These are phyloP conservation scores for Colletotrichum neosansevieriae DNA, from an alignment of 2,329 filamentous ascomycete species.

Conservation along the genomic window DNA sequence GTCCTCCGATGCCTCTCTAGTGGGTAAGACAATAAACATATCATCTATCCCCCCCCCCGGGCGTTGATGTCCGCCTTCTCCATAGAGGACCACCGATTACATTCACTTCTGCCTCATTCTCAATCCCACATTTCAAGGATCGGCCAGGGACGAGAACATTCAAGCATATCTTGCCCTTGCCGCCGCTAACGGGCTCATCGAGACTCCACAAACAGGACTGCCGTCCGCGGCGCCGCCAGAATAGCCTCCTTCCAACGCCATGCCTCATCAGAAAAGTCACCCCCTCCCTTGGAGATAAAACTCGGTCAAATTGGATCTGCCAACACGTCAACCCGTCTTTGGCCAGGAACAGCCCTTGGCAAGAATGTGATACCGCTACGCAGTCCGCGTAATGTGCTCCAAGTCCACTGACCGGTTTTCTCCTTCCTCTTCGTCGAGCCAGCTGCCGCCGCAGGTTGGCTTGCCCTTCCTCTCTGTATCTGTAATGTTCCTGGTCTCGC, in stretches of 20 bases:
- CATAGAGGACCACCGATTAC: slow-evolving; percentile 21
- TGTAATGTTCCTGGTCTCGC: slow-evolving; percentile 20
- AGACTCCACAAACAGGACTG: slow-evolving; percentile 16
- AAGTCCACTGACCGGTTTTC: background rate
- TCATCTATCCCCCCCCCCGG: slow-evolving; percentile 12
- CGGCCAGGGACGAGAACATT: slow-evolving; percentile 1
- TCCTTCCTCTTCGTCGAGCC: slow-evolving; percentile 7
- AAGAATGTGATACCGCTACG: background rate
- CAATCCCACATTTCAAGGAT: slow-evolving; percentile 20
- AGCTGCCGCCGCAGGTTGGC: slow-evolving; percentile 3
- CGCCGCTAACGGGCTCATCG: slow-evolving; percentile 16
- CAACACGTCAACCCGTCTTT: slow-evolving; percentile 9
- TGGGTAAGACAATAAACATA: slow-evolving; percentile 20
- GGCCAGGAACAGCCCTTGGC: slow-evolving; percentile 23
- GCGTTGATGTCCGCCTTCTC: slow-evolving; percentile 6
- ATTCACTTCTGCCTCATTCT: slow-evolving; percentile 17
- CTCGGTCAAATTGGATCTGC: slow-evolving; percentile 25
- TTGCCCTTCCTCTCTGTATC: background rate
- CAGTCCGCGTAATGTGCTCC: slow-evolving; percentile 20
- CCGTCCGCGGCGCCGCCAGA: slow-evolving; percentile 10
- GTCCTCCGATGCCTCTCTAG: slow-evolving; percentile 18
- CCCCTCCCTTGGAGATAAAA: slow-evolving; percentile 15
- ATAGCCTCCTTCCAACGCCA: background rate
- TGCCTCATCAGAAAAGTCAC: slow-evolving; percentile 2
- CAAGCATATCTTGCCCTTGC: slow-evolving; percentile 28